Percentiles rank a stretch among this genome's conserved stretches.
phyloP scores from a whole-genome alignment of 345 rosid genomes.

The Isatis tinctoria region DNA sequence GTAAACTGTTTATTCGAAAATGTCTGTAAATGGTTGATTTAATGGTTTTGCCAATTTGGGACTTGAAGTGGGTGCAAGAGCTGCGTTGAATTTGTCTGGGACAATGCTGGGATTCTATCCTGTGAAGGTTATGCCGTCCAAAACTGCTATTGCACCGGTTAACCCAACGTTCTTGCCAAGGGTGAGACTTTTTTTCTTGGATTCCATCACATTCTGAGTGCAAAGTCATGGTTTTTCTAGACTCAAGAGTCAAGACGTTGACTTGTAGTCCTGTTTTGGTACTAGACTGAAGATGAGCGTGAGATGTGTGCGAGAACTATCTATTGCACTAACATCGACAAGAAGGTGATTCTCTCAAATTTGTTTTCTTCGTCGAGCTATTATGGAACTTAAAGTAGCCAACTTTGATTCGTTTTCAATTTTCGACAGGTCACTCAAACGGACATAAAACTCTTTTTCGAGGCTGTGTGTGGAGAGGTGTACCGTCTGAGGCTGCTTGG shows the following conservation, averaged over 20 bases:
- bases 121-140: constrained; percentile 83
- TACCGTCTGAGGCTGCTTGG: constrained; percentile 72
- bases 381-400: not conserved
- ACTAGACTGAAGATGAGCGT: constrained; percentile 82
- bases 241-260: constrained; percentile 1
- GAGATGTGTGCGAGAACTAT: constrained; percentile 94
- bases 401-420: not conserved
- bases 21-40: not conserved
- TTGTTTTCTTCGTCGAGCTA: not conserved
- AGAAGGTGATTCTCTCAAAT: constrained; percentile 50
- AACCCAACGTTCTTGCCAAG: constrained; percentile 92
- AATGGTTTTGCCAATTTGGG: not conserved
- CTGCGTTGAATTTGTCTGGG: constrained; percentile 71
- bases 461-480: constrained; percentile 77
- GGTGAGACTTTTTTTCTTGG: constrained; percentile 35
- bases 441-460: constrained; percentile 63
- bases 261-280: constrained; percentile 7
- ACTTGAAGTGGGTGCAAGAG: constrained; percentile 64
- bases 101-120: constrained; percentile 92
- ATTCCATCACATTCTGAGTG: not conserved
- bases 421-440: constrained; percentile 55
- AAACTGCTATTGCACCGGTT: constrained; percentile 96
- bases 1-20: not conserved
- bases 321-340: constrained; percentile 91
- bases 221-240: constrained; percentile 1